phyloP scores from a whole-genome alignment of 345 rosid genomes.

The Tarenaya hassleriana region DNA sequence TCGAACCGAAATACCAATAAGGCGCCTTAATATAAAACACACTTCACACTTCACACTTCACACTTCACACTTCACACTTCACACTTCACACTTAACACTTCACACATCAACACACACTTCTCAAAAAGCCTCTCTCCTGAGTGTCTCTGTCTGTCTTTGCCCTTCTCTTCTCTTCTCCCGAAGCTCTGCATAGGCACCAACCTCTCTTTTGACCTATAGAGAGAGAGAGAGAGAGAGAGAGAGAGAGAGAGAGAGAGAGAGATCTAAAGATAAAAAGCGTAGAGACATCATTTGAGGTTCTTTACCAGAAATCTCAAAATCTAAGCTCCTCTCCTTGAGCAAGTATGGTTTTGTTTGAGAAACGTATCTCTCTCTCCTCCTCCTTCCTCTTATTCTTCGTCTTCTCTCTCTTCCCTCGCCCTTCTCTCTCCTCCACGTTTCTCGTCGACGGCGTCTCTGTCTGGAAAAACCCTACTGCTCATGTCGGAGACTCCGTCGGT shows the following conservation, averaged over 20 bases:
- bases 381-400: constrained; percentile 22
- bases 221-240: constrained; percentile 4
- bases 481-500: constrained; percentile 72
- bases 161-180: too few species aligned
- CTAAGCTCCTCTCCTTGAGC: constrained; percentile 14
- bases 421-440: constrained; percentile 40
- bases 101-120: too few species aligned
- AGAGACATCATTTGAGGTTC: too few species aligned
- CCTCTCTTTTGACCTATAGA: constrained; percentile 29
- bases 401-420: constrained; percentile 30
- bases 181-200: too few species aligned
- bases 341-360: constrained; percentile 17
- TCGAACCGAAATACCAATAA: too few species aligned
- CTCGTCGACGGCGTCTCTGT: constrained; percentile 64
- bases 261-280: too few species aligned
- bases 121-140: constrained; percentile 20
- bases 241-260: background rate
- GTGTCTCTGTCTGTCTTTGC: constrained; percentile 2
- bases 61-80: too few species aligned
- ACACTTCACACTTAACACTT: too few species aligned
- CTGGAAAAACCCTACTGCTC: constrained; percentile 62
- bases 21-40: constrained; percentile 27
- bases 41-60: constrained; percentile 25
- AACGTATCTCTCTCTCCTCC: constrained; percentile 29
- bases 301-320: too few species aligned